Evolutionary conservation across 2,329 filamentous ascomycete species (phyloP), one percentile per base, ranked within the genome.

Genomic region (Xylaria sp.): DNA sequence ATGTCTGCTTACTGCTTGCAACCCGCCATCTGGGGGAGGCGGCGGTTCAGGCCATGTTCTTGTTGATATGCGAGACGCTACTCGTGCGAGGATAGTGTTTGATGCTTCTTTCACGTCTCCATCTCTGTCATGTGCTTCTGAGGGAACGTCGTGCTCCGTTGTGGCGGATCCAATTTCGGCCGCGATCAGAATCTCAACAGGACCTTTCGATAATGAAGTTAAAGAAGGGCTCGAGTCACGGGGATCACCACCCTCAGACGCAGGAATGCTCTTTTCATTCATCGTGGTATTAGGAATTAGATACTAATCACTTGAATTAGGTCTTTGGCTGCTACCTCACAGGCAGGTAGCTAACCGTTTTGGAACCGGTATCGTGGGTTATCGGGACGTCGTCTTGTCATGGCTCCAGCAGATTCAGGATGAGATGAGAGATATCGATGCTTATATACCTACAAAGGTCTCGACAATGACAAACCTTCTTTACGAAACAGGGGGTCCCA

Each of bases 1-100:
- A 52, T 39, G 47, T 47, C 7, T 52, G 55, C 66, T 64, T 62
- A 67, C 66, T 37, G 70, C 71, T 54, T 66, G 54, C 2, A 64
- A n/a, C 10, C 71, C 71, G 19, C 71, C 70, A 50, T 73, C 70
- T 1, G 70, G 71, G 3, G 71, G 70, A 8, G 71, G 71, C 4
- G 70, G 65, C 8, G 71, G 68, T 42, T 72, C 69, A 3, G 65
- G 66, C 64, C 60, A 68, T n/a, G 64, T 61, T 58, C 68, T 66
- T 5, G 71, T 72, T 1, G 69, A 70, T 10, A 72, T 62, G 16
- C 69, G 67, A 16, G 70, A 71, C 37, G 65, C 62, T 9, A 71
- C 70, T 4, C 67, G 65, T 6, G 68, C 57, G 10, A 73, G 64
- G 6, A 68, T 64, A 62, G 69, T 70, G 58, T 67, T 71, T n/a